Conservation (phyloP, 2,329 filamentous ascomycete genomes). For the Coleophoma crateriformis region DNA sequence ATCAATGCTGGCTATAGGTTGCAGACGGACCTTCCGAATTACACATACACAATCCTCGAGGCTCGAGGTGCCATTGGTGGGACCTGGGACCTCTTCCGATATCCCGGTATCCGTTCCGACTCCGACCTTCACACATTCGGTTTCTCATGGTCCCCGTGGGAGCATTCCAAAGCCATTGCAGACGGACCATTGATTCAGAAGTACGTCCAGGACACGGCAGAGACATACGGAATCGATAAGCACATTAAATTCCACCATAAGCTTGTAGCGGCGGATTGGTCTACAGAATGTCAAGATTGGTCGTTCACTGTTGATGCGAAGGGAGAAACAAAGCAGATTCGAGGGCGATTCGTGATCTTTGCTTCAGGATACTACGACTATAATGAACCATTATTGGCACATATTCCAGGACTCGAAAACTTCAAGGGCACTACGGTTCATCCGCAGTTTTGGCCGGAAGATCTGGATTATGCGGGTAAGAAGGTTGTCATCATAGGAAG, state of each 20-base stretch:
- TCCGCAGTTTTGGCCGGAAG: slow-evolving; percentile 68
- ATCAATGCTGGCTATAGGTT: slow-evolving; percentile 72
- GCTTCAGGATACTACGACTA: slow-evolving; percentile 64
- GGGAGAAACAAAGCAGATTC: slow-evolving; percentile 23
- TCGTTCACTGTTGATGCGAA: slow-evolving; percentile 34
- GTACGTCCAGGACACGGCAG: slow-evolving; percentile 48
- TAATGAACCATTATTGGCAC: slow-evolving; percentile 41
- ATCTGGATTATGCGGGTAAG: slow-evolving; percentile 60
- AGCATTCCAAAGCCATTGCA: slow-evolving; percentile 42
- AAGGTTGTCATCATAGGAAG: slow-evolving; percentile 24
- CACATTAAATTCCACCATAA: slow-evolving; percentile 48
- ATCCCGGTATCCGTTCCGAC: slow-evolving; percentile 65
- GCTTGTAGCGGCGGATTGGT: slow-evolving; percentile 48
- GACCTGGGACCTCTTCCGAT: slow-evolving; percentile 75
- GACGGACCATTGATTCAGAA: slow-evolving; percentile 43
- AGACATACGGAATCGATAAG: slow-evolving; percentile 45
- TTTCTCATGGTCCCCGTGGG: slow-evolving; percentile 69
- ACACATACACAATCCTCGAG: slow-evolving; percentile 63
- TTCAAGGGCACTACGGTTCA: slow-evolving; percentile 58
- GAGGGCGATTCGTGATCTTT: slow-evolving; percentile 46
- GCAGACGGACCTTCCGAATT: slow-evolving; percentile 47
- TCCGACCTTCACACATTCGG: slow-evolving; percentile 57
- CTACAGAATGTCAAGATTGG: slow-evolving; percentile 48
- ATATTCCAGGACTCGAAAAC: slow-evolving; percentile 51
- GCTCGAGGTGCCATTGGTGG: slow-evolving; percentile 61